phyloP scores from a whole-genome alignment of 345 rosid genomes.

The Gossypium arboreum region DNA sequence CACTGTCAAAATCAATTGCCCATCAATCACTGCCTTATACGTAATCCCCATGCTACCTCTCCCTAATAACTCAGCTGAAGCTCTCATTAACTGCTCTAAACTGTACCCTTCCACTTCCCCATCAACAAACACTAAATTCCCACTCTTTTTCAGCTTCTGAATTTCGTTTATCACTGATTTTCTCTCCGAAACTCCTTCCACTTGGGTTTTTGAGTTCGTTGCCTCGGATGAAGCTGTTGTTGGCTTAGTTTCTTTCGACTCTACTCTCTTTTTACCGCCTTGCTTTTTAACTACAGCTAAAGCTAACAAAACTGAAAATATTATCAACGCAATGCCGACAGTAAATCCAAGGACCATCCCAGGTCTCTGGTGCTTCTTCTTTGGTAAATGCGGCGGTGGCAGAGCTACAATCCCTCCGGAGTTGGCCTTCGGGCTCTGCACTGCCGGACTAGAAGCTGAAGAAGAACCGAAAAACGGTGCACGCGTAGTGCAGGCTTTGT shows the following conservation, averaged over 20 bases:
- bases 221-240: background rate
- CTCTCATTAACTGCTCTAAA: constrained; percentile 81
- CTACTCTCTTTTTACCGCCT: constrained; percentile 10
- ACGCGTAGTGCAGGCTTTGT: constrained; percentile 49
- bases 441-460: constrained; percentile 47
- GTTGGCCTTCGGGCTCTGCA: constrained; percentile 45
- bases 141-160: constrained; percentile 37
- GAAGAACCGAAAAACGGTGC: constrained; percentile 67
- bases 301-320: constrained; percentile 37
- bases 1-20: constrained; percentile 70
- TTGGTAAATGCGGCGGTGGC: constrained; percentile 33
- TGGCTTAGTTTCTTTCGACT: constrained; percentile 24
- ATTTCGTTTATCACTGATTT: constrained; percentile 17
- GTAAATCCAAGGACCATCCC: constrained; percentile 47
- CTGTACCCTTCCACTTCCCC: constrained; percentile 50
- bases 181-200: constrained; percentile 17
- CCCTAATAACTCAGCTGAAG: constrained; percentile 88
- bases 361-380: constrained; percentile 36
- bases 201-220: constrained; percentile 19
- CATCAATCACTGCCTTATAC: constrained; percentile 80
- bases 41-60: constrained; percentile 82
- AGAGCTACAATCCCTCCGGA: constrained; percentile 33
- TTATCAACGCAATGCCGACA: constrained; percentile 41
- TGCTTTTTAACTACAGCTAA: constrained; percentile 37
- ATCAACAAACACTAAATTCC: constrained; percentile 51